A percentile compares a stretch with the other conserved stretches of the same genome.
Evolutionary conservation across 768 basidiomycete genomes (phyloP).

Genomic region (Gautieria morchelliformis): DNA sequence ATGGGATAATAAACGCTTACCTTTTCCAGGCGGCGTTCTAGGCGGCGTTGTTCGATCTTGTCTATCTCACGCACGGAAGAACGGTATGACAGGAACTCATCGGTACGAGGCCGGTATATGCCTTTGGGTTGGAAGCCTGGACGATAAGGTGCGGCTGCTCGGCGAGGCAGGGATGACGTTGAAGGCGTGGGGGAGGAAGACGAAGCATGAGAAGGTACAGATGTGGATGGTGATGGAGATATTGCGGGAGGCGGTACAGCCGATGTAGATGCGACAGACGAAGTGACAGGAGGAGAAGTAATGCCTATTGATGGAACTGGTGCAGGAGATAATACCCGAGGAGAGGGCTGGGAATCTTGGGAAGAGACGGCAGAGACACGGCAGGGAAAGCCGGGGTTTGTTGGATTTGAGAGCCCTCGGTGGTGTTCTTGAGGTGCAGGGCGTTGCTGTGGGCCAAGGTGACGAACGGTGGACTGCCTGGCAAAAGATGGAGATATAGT

Average conservation of each 20-base stretch:
- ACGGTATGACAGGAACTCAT: constrained; percentile 57
- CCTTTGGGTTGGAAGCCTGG: constrained; percentile 93
- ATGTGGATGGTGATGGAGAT: not conserved
- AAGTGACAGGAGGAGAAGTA: not conserved
- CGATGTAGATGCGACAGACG: not conserved
- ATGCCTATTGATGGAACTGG: not conserved
- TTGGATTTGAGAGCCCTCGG: constrained; percentile 14
- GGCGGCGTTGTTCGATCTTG: constrained; percentile 71
- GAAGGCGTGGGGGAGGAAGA: constrained; percentile 3
- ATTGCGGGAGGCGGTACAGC: not conserved
- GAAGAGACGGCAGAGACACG: not conserved
- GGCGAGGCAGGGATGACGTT: constrained; percentile 10
- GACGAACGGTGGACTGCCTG: not conserved
- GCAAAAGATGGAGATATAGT: constrained; percentile 9
- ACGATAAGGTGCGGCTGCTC: constrained; percentile 55
- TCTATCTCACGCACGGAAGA: constrained; percentile 31
- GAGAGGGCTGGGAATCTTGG: not conserved
- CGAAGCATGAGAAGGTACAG: not conserved
- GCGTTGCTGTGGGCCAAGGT: constrained; percentile 2
- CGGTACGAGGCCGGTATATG: constrained; percentile 68
- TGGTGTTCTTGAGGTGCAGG: no score
- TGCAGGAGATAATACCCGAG: not conserved
- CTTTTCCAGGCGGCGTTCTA: constrained; percentile 84
- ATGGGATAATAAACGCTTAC: constrained; percentile 26
- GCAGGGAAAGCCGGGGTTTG: not conserved